Evolutionary conservation across 176 grass and related monocot species (phyloP).

Genomic region (Phragmites australis): DNA sequence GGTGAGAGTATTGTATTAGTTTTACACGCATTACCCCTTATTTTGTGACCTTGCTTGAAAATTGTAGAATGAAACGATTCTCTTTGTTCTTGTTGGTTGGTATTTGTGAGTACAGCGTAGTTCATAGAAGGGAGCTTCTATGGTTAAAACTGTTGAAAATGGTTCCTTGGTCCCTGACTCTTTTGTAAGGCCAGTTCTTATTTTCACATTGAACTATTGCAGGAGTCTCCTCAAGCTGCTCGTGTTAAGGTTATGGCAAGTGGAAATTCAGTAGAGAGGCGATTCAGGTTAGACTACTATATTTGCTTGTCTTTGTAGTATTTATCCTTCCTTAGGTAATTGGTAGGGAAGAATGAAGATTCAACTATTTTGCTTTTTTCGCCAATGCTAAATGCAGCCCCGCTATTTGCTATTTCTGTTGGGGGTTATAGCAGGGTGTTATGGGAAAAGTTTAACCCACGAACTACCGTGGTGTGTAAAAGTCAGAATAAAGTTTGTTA

Average conservation of each 20-base stretch:
- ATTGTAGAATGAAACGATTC: not conserved
- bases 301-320: slow-evolving; percentile 15
- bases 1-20: not conserved
- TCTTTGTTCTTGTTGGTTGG: slow-evolving; percentile 1
- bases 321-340: not conserved
- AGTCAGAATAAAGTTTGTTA: too few species aligned
- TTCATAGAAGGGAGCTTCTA: not conserved
- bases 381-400: not conserved
- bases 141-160: slow-evolving; percentile 21
- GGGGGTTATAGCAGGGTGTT: too few species aligned
- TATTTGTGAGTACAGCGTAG: not conserved
- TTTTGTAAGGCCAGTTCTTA: slow-evolving; percentile 18
- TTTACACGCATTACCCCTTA: not conserved
- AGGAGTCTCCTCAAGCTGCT: slow-evolving; percentile 91
- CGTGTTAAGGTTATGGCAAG: slow-evolving; percentile 99
- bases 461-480: too few species aligned
- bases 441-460: too few species aligned
- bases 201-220: slow-evolving; percentile 32
- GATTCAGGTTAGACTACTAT: slow-evolving; percentile 69
- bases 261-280: slow-evolving; percentile 90
- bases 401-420: too few species aligned
- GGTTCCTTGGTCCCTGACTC: slow-evolving; percentile 12
- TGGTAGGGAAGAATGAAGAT: not conserved
- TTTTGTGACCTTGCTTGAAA: not conserved
- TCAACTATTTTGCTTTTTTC: slow-evolving; percentile 17